A percentile compares a stretch with the other conserved stretches of the same genome.
These are phyloP conservation scores for Durio zibethinus DNA, from an alignment of 345 rosid species.

Conservation along the genomic window DNA sequence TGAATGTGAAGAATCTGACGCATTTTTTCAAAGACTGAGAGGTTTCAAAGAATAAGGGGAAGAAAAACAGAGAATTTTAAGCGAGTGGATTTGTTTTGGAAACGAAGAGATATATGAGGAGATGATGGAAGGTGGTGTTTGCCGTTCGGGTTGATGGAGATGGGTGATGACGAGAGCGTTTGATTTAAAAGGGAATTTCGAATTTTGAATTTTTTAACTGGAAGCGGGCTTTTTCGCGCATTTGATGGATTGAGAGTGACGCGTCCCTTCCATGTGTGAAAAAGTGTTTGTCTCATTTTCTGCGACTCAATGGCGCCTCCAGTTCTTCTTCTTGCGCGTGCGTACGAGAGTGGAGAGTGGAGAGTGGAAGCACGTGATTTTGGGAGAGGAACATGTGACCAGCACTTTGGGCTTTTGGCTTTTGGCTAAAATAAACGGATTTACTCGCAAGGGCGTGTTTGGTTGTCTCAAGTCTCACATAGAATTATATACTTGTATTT, in stretches of 20 bases:
- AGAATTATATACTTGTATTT: too few species aligned
- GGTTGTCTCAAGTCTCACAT: background rate
- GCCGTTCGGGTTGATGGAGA: constrained; percentile 33
- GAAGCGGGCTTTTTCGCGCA: constrained; percentile 3
- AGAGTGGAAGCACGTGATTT: constrained; percentile 35
- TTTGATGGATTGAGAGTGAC: background rate
- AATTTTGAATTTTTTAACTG: constrained; percentile 29
- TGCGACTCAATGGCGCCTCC: too few species aligned
- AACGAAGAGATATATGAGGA: constrained; percentile 1
- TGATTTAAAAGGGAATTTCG: constrained; percentile 35
- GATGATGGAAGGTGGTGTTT: constrained; percentile 27
- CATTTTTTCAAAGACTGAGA: constrained; percentile 31
- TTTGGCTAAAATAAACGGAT: background rate
- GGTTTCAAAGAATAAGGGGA: background rate
- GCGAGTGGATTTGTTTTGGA: background rate
- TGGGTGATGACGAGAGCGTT: constrained; percentile 33
- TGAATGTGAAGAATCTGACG: constrained; percentile 76
- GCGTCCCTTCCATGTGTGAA: constrained; percentile 5
- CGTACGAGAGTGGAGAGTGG: background rate
- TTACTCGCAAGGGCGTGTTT: background rate
- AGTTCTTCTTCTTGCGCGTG: background rate
- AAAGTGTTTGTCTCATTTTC: background rate
- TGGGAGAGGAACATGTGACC: constrained; percentile 18
- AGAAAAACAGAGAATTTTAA: background rate
- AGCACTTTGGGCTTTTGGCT: too few species aligned